Evolutionary conservation across 169 alveolate genomes (phyloP), one percentile per base, ranked within the genome.

Genomic region (Eimeria tenella): DNA sequence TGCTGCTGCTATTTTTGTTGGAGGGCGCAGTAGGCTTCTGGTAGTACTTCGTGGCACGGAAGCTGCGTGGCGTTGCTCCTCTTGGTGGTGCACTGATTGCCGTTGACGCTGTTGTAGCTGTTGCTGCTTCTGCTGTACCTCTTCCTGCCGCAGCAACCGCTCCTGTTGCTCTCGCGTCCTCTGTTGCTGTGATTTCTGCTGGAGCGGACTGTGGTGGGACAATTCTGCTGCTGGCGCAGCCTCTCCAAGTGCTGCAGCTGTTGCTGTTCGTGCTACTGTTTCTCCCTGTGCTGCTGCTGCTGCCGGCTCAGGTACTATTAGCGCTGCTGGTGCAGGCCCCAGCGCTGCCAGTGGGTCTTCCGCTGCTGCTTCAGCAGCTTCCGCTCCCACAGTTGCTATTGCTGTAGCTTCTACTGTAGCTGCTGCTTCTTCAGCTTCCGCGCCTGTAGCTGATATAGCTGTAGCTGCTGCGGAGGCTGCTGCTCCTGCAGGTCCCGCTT

Each of bases 401-500:
- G 74, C 13, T 13, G 74, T 17, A 25, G 2, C 21, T 7, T n/a
- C n/a, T 6, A 6, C 21, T 15, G 25, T 63, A 58, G 4, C 17
- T 63, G 74, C n/a, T 63, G 74, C 74, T 63, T n/a, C 74, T 10
- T n/a, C 74, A 63, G 74, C 74, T 19, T 19, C 42, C 74, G 42
- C 42, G 0, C 42, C 42, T 31, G 42, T 31, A 31, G 42, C 42
- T 31, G 42, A 0, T 31, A 31, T 31, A 1, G 42, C 42, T 31
- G 42, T 31, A 31, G 42, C 42, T 31, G 42, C 42, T 31, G 42
- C 42, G 42, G 42, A 0, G 2, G 42, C 42, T 31, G 42, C 42
- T 31, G 42, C 42, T 31, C 42, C 42, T 31, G 42, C 42, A 31
- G 42, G 42, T 31, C 2, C 42, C 42, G 42, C 42, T 31, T 31